These are phyloP conservation scores for Macrophomina tecta DNA, from an alignment of 2,329 filamentous ascomycete species.

Conservation along the genomic window DNA sequence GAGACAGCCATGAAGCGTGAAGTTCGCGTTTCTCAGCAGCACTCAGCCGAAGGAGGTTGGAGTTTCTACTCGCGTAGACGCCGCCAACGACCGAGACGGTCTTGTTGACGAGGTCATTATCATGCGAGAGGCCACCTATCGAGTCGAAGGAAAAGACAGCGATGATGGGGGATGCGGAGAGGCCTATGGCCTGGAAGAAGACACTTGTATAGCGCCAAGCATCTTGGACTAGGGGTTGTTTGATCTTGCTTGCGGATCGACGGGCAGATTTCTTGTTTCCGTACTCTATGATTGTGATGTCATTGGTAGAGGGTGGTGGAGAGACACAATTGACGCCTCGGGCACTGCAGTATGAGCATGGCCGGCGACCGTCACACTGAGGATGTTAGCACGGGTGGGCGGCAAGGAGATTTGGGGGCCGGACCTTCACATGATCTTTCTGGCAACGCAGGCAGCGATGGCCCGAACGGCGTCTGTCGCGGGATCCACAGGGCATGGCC, in stretches of 20 bases:
- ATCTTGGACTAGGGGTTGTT: slow-evolving; percentile 14
- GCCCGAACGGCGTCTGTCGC: slow-evolving; percentile 23
- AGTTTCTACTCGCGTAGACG: slow-evolving; percentile 24
- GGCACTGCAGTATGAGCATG: slow-evolving; percentile 25
- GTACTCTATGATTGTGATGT: slow-evolving; percentile 22
- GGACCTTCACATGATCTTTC: slow-evolving; percentile 28
- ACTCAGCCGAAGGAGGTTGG: slow-evolving; percentile 14
- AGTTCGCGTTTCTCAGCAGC: slow-evolving; percentile 12
- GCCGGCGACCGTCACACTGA: slow-evolving; percentile 26
- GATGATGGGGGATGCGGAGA: slow-evolving; percentile 22
- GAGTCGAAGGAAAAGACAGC: slow-evolving; percentile 25
- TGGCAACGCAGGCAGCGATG: slow-evolving; percentile 27
- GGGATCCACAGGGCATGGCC: slow-evolving; percentile 26
- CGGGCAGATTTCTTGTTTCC: slow-evolving; percentile 8
- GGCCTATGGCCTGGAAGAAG: slow-evolving; percentile 26
- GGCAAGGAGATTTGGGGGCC: slow-evolving; percentile 1
- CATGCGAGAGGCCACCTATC: slow-evolving; percentile 19
- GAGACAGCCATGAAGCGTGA: not conserved
- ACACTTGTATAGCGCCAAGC: slow-evolving; percentile 26
- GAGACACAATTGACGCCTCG: slow-evolving; percentile 21
- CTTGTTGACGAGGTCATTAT: slow-evolving; percentile 20
- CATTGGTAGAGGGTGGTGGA: slow-evolving; percentile 4
- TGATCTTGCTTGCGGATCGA: not conserved
- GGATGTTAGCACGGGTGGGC: not conserved
- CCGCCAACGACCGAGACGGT: slow-evolving; percentile 24